These are phyloP conservation scores for Epichloe gansuensis DNA, from an alignment of 2,329 filamentous ascomycete genomes.

Conservation along the genomic window DNA sequence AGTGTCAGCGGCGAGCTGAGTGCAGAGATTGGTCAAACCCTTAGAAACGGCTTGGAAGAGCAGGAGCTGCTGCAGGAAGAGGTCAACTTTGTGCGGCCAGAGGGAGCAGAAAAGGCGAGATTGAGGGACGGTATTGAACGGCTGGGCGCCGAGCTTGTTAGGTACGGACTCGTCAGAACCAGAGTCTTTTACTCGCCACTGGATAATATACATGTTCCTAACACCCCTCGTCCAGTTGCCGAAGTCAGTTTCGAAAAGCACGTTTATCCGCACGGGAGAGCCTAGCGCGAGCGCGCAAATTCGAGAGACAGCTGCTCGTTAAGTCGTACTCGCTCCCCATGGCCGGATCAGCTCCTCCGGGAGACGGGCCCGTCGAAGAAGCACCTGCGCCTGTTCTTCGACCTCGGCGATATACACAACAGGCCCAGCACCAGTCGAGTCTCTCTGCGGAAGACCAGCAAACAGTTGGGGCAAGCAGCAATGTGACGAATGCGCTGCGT, in stretches of 20 bases:
- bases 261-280: slow-evolving; percentile 67
- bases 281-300: slow-evolving; percentile 58
- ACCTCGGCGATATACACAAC: slow-evolving; percentile 13
- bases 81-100: slow-evolving; percentile 50
- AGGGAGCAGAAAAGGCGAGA: slow-evolving; percentile 47
- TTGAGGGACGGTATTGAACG: slow-evolving; percentile 54
- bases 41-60: slow-evolving; percentile 72
- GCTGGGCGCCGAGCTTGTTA: slow-evolving; percentile 56
- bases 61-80: slow-evolving; percentile 71
- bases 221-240: slow-evolving; percentile 25
- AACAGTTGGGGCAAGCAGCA: slow-evolving; percentile 59
- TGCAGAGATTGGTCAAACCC: slow-evolving; percentile 63
- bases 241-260: slow-evolving; percentile 65
- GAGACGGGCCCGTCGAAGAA: slow-evolving; percentile 10
- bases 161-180: slow-evolving; percentile 32
- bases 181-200: neutral
- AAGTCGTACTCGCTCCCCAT: slow-evolving; percentile 42
- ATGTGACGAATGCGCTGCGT: slow-evolving; percentile 73
- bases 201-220: neutral
- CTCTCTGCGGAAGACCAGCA: slow-evolving; percentile 57
- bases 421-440: slow-evolving; percentile 22
- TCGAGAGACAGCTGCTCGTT: slow-evolving; percentile 66
- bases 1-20: slow-evolving; percentile 58
- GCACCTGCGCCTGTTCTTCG: slow-evolving; percentile 11
- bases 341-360: slow-evolving; percentile 18